Percentiles rank a stretch among this genome's conserved stretches.
Conservation (phyloP, 176 grass and related monocot genomes). For the Aegilops tauschii region DNA sequence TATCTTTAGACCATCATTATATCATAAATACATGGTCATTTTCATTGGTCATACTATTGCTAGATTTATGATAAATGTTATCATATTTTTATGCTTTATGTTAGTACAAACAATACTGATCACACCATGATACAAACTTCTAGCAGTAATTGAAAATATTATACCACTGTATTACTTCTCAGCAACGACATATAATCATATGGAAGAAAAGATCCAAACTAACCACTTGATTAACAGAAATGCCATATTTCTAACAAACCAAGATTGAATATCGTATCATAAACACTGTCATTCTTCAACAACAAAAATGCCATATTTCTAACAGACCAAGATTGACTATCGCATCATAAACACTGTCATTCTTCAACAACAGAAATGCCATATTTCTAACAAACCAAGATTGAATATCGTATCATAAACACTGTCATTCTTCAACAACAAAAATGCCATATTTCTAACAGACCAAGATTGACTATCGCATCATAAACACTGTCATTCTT, state of each 20-base stretch:
- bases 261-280: not conserved
- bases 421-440: not conserved
- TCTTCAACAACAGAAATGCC: no score
- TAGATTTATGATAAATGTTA: no score
- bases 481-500: not conserved
- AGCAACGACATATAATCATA: not conserved
- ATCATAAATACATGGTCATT: no score
- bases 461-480: not conserved
- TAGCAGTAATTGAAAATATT: not conserved
- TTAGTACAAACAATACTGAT: not conserved
- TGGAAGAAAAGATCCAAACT: not conserved
- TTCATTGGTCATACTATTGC: no score
- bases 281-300: not conserved
- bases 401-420: not conserved
- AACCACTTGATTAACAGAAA: not conserved
- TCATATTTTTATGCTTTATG: no score
- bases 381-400: not conserved
- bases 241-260: no score
- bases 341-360: not conserved
- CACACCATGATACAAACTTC: not conserved
- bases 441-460: no score
- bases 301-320: no score
- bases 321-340: not conserved
- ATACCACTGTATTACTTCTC: not conserved
- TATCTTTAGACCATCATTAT: no score